Conservation (phyloP, 2,329 filamentous ascomycete species). For the Neonectria hederae region DNA sequence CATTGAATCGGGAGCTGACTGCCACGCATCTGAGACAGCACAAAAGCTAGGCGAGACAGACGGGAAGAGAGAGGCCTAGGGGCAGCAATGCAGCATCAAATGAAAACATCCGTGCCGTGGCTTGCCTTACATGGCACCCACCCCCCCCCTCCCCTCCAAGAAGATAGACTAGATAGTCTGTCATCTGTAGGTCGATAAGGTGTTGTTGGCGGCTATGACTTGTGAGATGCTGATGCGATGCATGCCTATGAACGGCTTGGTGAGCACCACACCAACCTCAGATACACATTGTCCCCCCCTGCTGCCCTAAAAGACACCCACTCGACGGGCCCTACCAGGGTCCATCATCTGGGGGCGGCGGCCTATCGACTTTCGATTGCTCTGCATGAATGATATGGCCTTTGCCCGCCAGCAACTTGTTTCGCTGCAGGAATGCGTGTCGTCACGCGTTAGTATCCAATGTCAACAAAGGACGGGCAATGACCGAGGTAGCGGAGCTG, state of each 20-base stretch:
- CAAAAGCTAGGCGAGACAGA: constrained; percentile 21
- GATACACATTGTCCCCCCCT: neutral
- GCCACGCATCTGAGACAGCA: constrained; percentile 32
- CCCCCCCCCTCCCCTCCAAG: too few relatives aligned
- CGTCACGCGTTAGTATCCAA: neutral
- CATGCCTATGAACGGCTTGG: neutral
- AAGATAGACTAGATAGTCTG: neutral
- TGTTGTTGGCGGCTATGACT: neutral
- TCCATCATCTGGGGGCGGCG: constrained; percentile 16
- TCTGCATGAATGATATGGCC: constrained; percentile 15
- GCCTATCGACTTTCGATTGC: constrained; percentile 17
- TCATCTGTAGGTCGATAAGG: neutral
- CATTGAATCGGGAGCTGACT: constrained; percentile 38
- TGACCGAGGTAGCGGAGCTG: constrained; percentile 20
- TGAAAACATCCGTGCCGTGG: neutral
- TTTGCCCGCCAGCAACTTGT: constrained; percentile 2
- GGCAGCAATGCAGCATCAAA: neutral
- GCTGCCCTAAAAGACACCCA: constrained; percentile 3
- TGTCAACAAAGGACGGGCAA: constrained; percentile 12
- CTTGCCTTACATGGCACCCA: neutral
- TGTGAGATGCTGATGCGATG: neutral
- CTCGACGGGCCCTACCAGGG: neutral
- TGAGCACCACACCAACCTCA: constrained; percentile 6
- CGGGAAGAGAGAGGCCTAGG: constrained; percentile 20
- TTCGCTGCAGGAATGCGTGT: constrained; percentile 3